Evolutionary conservation across 2,329 filamentous ascomycete species (phyloP), one percentile per base, ranked within the genome.

Genomic region (Daldinia sp.): DNA sequence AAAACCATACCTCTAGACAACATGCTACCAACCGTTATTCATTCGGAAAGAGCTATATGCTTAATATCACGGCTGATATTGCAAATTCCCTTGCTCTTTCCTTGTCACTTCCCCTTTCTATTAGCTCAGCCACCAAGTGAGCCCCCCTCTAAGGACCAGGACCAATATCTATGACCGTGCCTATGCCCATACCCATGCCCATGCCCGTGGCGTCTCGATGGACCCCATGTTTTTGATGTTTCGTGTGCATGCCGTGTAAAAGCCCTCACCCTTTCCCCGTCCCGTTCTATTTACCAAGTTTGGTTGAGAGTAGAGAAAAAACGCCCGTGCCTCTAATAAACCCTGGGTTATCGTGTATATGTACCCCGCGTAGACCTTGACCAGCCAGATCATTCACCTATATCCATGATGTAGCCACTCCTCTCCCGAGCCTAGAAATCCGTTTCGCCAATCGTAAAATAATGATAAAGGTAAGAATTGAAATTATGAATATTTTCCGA

Each of bases 351-450:
- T 55, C 48, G 30, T 56, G n/a, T 27, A 7, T 55, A 41, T 52
- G 30, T 56, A 9, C 30, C 29, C 35, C 35, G n/a, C 49, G 32
- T 45, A 51, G 43, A 55, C 45, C 45, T 34, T 55, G 51, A 55
- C 61, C 61, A 48, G 55, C 55, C 60, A 58, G 55, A 45, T 63
- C 35, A 10, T 47, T 23, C 29, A 47, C 32, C 61, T 48, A 63
- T 48, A 59, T 63, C 61, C 51, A 39, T 56, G 39, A 63, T 63
- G 55, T 30, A 59, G 34, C 50, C 61, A 23, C 59, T 25, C 30
- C 51, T 59, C 61, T 19, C 54, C 47, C 48, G 55, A 60, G 50
- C 52, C 55, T 60, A 54, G 41, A 57, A 53, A 56, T 58, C 55
- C 63, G 29, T 63, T 63, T 47, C 43, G 32, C 47, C 21, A 27